Base-by-base conservation (phyloP, 805 yeast genomes). In the Sugiyamaella valdiviana region DNA sequence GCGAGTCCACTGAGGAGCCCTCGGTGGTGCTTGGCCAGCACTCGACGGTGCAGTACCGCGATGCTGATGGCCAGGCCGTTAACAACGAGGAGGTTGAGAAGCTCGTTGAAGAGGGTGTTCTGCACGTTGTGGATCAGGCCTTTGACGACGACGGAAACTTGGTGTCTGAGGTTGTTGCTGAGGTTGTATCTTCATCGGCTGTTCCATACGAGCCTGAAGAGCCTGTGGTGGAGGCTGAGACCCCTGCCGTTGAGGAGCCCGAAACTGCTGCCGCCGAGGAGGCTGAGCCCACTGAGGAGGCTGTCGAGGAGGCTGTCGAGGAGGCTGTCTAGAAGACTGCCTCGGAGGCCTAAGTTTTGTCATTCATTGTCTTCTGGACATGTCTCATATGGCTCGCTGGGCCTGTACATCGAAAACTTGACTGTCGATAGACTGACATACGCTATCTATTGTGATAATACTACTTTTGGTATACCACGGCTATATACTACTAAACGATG, bases 31-130 rank as follows among this genome's bases (percentile, higher is more conserved):
- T 14, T 7, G 10, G 20, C 36, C 42, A 49, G 16, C 49, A 49
- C 16, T 36, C 46, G 15, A 46, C 48, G 44, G 51, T 57, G 20
- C 65, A 63, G 37, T 71, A 69, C 51, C 58, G 65, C 20, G 75
- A 69, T 47, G 64, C 62, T 45, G 48, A 64, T 42, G 75, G 75
- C 39, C 68, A 71, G 46, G 59, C 57, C 36, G 42, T 71, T 42
- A 63, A 63, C 42, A 46, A 45, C 20, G 56, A 40, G 17, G 46
- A 53, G 12, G 60, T 50, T n/a, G 46, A 44, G 23, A 21, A 47
- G 26, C 22, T 51, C 32, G 45, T 39, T 17, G 45, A 44, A 19
- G 54, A 48, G 35, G 58, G 53, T 37, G 44, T 47, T 32, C 43
- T 57, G 14, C 49, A 50, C 43, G 23, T 57, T 12, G 42, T 20